Conservation (phyloP, 805 yeast genomes). For the Lachancea dasiensis region DNA sequence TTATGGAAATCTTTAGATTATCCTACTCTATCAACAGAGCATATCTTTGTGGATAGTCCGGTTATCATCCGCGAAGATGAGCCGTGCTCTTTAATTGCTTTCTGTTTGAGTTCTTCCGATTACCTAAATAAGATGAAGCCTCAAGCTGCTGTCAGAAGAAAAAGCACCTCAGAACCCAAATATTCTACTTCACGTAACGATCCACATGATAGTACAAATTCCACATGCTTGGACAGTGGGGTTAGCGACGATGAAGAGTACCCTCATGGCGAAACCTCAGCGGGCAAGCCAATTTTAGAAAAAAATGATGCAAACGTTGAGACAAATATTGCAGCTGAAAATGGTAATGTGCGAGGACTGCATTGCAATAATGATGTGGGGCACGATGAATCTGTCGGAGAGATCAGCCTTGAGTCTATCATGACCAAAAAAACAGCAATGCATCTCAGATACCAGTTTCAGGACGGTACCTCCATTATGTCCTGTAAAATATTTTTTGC, state of each 20-base stretch:
- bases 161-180: not conserved
- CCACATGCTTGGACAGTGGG: not conserved
- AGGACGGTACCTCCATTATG: conserved; percentile 73
- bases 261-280: too few relatives aligned
- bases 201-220: too few relatives aligned
- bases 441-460: conserved; percentile 87
- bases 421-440: conserved; percentile 81
- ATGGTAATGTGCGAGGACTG: too few relatives aligned
- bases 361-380: too few relatives aligned
- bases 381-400: too few relatives aligned
- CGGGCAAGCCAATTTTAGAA: too few relatives aligned
- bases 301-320: too few relatives aligned
- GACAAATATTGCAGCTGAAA: too few relatives aligned
- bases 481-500: conserved; percentile 94
- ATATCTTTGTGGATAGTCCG: conserved; percentile 87
- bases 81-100: conserved; percentile 90
- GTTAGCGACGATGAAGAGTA: not conserved
- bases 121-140: conserved; percentile 56
- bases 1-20: conserved; percentile 90
- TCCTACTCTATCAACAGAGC: conserved; percentile 75
- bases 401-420: conserved; percentile 47
- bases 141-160: not conserved
- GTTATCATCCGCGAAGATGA: conserved; percentile 94
- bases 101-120: conserved; percentile 81
- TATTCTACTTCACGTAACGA: too few relatives aligned